Evolutionary conservation across 78 protist species (phyloP).

Genomic region (Salpingoeca rosetta): DNA sequence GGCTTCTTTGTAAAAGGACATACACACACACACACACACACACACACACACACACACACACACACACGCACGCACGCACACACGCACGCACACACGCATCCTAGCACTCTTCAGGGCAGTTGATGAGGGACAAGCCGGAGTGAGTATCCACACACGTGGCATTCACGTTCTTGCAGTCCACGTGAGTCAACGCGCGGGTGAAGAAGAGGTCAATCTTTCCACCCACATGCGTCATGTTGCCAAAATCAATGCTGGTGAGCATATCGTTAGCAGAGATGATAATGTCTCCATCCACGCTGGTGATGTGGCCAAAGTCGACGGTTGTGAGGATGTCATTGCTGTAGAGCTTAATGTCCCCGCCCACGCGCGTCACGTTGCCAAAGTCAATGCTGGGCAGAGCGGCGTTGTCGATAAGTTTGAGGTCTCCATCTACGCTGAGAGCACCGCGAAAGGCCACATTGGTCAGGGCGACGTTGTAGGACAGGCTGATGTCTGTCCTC

Average conservation of each 20-base stretch:
- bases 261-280: not conserved
- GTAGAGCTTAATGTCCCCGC: not conserved
- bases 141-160: no score
- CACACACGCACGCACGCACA: not conserved
- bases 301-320: not conserved
- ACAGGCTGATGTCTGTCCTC: not conserved
- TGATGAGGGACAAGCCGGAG: no score
- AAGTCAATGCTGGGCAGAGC: not conserved
- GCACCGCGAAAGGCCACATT: not conserved
- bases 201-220: not conserved
- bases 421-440: not conserved
- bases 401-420: not conserved
- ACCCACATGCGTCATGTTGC: not conserved
- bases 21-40: no score
- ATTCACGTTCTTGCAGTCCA: no score
- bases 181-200: no score
- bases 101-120: no score
- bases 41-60: not conserved
- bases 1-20: no score
- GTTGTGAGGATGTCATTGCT: not conserved
- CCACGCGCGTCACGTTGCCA: not conserved
- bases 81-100: not conserved
- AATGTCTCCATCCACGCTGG: not conserved
- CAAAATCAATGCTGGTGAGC: not conserved
- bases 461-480: not conserved